Conservation (phyloP, 129 eudicot species). For the Saussurea involucrata region DNA sequence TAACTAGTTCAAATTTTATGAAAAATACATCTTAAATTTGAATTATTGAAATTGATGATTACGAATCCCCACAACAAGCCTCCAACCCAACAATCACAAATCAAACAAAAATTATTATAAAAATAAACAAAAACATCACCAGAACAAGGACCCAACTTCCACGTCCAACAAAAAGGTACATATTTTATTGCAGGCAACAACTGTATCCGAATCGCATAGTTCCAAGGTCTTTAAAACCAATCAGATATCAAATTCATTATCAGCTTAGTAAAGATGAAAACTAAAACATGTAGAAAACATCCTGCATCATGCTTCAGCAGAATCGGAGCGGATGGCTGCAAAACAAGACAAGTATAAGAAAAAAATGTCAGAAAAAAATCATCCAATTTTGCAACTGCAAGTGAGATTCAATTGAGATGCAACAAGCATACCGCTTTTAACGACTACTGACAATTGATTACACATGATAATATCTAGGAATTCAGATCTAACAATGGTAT, state of each 20-base stretch:
- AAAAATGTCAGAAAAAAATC: constrained; percentile 5
- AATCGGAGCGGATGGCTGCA: constrained; percentile 64
- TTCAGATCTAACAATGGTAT: neutral
- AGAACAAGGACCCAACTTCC: neutral
- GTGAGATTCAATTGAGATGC: neutral
- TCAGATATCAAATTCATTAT: neutral
- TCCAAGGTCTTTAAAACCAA: neutral
- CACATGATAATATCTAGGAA: neutral
- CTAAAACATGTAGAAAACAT: neutral
- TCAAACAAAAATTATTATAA: neutral
- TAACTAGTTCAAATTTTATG: neutral
- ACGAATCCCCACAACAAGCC: neutral
- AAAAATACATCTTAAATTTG: neutral
- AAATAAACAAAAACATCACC: neutral
- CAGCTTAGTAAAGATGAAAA: neutral
- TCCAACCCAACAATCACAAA: neutral
- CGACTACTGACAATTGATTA: neutral
- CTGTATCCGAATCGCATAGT: neutral
- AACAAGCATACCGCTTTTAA: neutral
- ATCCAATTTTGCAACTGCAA: neutral
- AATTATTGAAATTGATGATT: neutral
- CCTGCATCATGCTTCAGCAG: constrained; percentile 43
- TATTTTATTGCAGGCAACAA: neutral
- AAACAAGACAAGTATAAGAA: neutral
- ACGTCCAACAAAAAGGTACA: neutral